A percentile compares a stretch with the other conserved stretches of the same genome.
phyloP scores from a whole-genome alignment of 169 alveolate genomes.

The Blepharisma undulans region DNA sequence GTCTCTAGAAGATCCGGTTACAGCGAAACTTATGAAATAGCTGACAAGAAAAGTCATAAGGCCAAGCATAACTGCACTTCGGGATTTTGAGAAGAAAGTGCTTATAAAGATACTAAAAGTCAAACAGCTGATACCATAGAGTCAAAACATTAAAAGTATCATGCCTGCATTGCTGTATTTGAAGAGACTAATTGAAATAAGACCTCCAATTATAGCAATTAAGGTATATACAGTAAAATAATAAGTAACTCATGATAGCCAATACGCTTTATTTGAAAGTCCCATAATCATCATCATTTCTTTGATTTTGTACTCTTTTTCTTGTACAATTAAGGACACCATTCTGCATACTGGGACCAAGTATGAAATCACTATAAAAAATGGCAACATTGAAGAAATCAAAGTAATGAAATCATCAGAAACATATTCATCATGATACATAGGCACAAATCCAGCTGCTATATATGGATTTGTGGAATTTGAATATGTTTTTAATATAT shows the following conservation, averaged over 20 bases:
- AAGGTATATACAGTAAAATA: not conserved
- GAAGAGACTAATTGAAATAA: not conserved
- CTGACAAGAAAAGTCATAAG: constrained; percentile 55
- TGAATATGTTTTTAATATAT: not conserved
- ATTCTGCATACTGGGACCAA: constrained; percentile 31
- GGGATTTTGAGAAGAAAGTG: constrained; percentile 65
- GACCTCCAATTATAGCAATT: not conserved
- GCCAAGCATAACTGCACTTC: constrained; percentile 65
- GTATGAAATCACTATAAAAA: constrained; percentile 6
- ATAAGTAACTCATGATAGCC: constrained; percentile 45
- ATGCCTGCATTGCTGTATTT: constrained; percentile 2
- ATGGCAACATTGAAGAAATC: not conserved
- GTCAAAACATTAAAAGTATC: constrained; percentile 36
- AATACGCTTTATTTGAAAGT: constrained; percentile 14
- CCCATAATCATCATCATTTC: constrained; percentile 41
- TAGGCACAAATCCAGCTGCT: not conserved
- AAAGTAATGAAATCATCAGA: not conserved
- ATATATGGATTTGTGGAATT: not conserved
- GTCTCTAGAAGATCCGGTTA: constrained; percentile 28
- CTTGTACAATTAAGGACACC: constrained; percentile 14
- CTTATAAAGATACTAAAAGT: constrained; percentile 58
- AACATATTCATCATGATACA: constrained; percentile 7
- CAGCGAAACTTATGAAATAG: constrained; percentile 48
- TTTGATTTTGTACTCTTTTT: constrained; percentile 18
- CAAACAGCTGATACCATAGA: constrained; percentile 43